These are phyloP conservation scores for Ormosia semicastrata DNA, from an alignment of 306 rosid species.

Conservation along the genomic window DNA sequence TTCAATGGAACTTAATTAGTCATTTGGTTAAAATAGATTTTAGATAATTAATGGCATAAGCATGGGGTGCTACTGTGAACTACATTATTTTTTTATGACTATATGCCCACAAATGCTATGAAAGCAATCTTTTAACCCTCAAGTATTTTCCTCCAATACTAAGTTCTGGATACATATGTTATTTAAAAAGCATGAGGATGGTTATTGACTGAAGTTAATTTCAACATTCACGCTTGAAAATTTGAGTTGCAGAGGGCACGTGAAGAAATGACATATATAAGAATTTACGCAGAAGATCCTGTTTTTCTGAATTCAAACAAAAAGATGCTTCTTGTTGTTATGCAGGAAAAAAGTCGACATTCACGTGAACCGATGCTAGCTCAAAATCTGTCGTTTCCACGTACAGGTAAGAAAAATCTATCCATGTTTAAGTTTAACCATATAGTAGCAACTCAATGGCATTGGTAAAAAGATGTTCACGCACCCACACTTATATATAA, in stretches of 20 bases:
- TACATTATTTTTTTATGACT: not conserved
- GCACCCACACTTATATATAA: constrained; percentile 27
- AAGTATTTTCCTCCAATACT: not conserved
- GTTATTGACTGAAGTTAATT: not conserved
- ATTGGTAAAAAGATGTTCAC: constrained; percentile 8
- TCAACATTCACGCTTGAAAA: not conserved
- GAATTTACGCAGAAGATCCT: not conserved
- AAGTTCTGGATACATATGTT: not conserved
- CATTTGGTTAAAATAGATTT: not conserved
- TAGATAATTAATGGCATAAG: not conserved
- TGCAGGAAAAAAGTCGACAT: constrained; percentile 4
- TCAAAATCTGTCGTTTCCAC: constrained; percentile 36
- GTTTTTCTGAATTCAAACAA: constrained; percentile 24
- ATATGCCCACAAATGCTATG: not conserved
- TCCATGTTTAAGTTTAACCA: constrained; percentile 15
- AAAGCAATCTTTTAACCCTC: not conserved
- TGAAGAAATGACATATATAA: not conserved
- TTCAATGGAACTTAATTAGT: not conserved
- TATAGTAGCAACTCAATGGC: constrained; percentile 4
- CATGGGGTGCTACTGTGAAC: not conserved
- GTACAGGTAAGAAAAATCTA: constrained; percentile 8
- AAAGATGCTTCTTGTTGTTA: constrained; percentile 49
- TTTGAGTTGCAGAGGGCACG: not conserved
- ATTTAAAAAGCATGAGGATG: too few relatives aligned
- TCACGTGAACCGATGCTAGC: constrained; percentile 46